Base-by-base conservation (phyloP, 306 rosid species). In the Hippophae gyantsensis region DNA sequence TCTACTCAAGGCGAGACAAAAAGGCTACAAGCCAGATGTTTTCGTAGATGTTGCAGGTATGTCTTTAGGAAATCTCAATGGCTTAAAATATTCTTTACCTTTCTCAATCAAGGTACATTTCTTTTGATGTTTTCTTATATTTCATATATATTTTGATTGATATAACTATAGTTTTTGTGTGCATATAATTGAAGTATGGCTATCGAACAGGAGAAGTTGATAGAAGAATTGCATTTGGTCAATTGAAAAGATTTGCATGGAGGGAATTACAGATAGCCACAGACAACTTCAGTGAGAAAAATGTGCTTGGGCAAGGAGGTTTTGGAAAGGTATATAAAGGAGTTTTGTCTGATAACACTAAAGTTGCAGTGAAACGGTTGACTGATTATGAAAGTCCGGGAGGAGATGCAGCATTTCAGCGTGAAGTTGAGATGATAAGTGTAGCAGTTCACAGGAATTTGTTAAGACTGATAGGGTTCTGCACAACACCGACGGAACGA, bases 351-450 rank as follows among this genome's bases (percentile, higher is more conserved):
- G 97, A 93, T 78, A 73, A 67, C 73, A 86, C 90, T 56, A 88
- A 89, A 79, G 80, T 93, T 78, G 99, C 99, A 27, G 99, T 93
- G 56, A 93, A 93, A 78, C 83, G 97, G 62, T 75, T 93, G 58
- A 88, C 94, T 48, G 99, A 93, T 69, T 84, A 72, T 72, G 97
- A 88, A 74, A 88, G 99, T 66, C 99, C 99, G 0, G 99, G 95
- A 58, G 97, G 99, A 32, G 99, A 93, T 68, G 85, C 90, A 58
- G 95, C 99, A 69, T 93, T 93, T 77, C 95, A 82, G 76, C 89
- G 97, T 42, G 99, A 93, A 81, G 99, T 93, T 64, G 99, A 93
- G 85, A 93, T 88, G 99, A 93, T 93, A 61, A 93, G 99, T 57
- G 95, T 93, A 61, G 99, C 99, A 64, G 97, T 89, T 58, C 99